A percentile compares a stretch with the other conserved stretches of the same genome.
phyloP scores from a whole-genome alignment of 176 grass and related monocot species.

The Leersia perrieri region DNA sequence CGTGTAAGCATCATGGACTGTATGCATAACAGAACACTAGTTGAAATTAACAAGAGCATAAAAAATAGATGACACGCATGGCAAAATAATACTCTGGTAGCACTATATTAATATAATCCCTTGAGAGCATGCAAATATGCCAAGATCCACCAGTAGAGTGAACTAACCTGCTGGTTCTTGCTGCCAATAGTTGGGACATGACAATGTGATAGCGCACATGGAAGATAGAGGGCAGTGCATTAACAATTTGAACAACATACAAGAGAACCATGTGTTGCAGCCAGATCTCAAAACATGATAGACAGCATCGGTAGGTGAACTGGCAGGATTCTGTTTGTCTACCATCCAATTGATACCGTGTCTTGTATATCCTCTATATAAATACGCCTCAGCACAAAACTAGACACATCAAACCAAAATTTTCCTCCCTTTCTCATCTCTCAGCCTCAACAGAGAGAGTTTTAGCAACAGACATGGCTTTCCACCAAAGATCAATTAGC shows the following conservation, averaged over 20 bases:
- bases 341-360: background rate
- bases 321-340: slow-evolving; percentile 2
- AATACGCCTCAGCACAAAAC: background rate
- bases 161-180: slow-evolving; percentile 30
- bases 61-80: background rate
- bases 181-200: slow-evolving; percentile 20
- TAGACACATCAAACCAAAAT: background rate
- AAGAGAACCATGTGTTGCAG: background rate
- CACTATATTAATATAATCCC: background rate
- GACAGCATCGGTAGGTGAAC: slow-evolving; percentile 27
- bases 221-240: background rate
- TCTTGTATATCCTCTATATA: background rate
- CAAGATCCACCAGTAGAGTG: background rate
- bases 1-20: background rate
- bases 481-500: slow-evolving; percentile 15
- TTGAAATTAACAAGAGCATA: background rate
- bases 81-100: background rate
- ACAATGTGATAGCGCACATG: slow-evolving; percentile 9
- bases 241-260: background rate
- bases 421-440: background rate
- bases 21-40: background rate
- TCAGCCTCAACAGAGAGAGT: background rate
- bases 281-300: background rate
- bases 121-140: slow-evolving; percentile 15
- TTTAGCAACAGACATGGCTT: slow-evolving; percentile 6